A percentile compares a stretch with the other conserved stretches of the same genome.
Evolutionary conservation across 2,329 filamentous ascomycete genomes (phyloP).

Genomic region (Hypoxylon rubiginosum): DNA sequence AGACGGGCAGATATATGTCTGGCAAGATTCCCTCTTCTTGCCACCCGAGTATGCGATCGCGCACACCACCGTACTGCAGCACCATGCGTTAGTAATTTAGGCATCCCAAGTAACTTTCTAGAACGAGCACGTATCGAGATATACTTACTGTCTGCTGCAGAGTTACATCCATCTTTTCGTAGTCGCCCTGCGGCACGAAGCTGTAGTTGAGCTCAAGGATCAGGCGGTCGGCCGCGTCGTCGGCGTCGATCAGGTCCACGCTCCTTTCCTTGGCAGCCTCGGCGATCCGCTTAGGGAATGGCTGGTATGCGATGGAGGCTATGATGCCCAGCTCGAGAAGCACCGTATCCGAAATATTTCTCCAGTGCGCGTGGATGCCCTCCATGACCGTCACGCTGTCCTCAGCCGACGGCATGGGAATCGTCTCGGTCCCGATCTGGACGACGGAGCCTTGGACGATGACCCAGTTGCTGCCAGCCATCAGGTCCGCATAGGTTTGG

Average conservation of each 20-base stretch:
- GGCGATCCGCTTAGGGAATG: conserved; percentile 56
- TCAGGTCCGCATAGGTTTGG: conserved; percentile 62
- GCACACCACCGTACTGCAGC: conserved; percentile 51
- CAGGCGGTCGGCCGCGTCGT: conserved; percentile 56
- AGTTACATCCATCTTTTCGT: conserved; percentile 50
- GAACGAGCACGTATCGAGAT: not conserved
- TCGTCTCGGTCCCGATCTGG: conserved; percentile 55
- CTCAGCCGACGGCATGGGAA: conserved; percentile 51
- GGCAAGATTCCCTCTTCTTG: conserved; percentile 53
- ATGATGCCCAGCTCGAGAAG: conserved; percentile 49
- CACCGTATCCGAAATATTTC: conserved; percentile 45
- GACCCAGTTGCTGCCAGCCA: conserved; percentile 60
- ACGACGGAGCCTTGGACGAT: conserved; percentile 53
- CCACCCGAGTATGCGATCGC: conserved; percentile 50
- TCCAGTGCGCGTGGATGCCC: conserved; percentile 54
- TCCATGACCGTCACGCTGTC: conserved; percentile 49
- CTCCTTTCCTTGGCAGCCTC: conserved; percentile 51
- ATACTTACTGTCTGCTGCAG: conserved; percentile 49
- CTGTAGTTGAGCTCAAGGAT: conserved; percentile 61
- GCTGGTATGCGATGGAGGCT: conserved; percentile 56
- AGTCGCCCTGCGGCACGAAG: conserved; percentile 51
- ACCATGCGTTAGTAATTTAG: conserved; percentile 4
- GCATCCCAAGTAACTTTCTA: no score
- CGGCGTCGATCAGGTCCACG: conserved; percentile 56
- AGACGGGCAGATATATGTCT: conserved; percentile 56